Conservation (phyloP, 768 basidiomycete species). For the Naganishia randhawae region DNA sequence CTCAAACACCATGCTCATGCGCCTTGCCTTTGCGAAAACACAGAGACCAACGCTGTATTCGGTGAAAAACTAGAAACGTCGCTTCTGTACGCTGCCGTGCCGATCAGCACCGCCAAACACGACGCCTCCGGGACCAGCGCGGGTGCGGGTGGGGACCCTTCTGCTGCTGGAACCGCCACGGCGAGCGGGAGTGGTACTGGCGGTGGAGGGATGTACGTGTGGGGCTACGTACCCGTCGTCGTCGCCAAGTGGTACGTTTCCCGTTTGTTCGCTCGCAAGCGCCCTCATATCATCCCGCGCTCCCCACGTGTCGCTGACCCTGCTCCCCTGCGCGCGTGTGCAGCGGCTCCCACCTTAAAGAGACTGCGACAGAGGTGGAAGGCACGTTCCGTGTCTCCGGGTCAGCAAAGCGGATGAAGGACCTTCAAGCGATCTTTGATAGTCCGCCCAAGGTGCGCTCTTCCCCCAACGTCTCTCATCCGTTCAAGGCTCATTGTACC, state of each 20-base stretch:
- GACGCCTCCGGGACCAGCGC: constrained; percentile 50
- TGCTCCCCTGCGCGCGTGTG: not conserved
- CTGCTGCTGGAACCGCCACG: too few species aligned
- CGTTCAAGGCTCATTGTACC: too few species aligned
- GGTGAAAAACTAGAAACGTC: constrained; percentile 79
- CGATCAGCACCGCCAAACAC: constrained; percentile 82
- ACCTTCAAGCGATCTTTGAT: constrained; percentile 87
- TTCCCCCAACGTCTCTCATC: constrained; percentile 40
- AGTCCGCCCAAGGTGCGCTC: constrained; percentile 68
- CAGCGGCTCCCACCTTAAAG: constrained; percentile 90
- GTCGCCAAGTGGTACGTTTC: constrained; percentile 86
- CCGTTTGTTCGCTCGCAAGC: not conserved
- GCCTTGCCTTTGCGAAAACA: too few species aligned
- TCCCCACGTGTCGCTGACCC: constrained; percentile 2
- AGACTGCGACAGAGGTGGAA: constrained; percentile 86
- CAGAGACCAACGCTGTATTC: constrained; percentile 59
- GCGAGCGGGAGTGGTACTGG: not conserved
- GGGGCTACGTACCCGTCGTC: constrained; percentile 83
- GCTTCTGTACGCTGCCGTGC: constrained; percentile 80
- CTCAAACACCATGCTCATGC: too few species aligned
- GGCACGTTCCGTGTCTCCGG: constrained; percentile 95
- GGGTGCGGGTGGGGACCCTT: not conserved
- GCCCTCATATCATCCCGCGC: constrained; percentile 25
- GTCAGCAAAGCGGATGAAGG: constrained; percentile 91
- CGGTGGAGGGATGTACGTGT: constrained; percentile 4